Conservation (phyloP, 73 alveolate species). For the Tetrahymena elliotti region DNA sequence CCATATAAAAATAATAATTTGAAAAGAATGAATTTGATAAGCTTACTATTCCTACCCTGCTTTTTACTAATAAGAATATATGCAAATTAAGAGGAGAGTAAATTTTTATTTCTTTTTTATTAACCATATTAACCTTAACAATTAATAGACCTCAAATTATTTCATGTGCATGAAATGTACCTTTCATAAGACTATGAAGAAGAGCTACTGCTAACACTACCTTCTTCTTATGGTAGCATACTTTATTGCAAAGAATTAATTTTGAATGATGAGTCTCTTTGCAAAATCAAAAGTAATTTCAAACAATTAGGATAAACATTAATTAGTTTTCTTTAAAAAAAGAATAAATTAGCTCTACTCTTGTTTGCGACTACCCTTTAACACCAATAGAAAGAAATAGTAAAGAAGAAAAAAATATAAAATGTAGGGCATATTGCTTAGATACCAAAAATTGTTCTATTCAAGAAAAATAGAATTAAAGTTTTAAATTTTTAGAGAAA, state of each 20-base stretch:
- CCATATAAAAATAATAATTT: no score
- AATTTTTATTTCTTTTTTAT: no score
- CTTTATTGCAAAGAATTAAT: neutral
- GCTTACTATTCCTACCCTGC: no score
- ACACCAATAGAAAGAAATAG: neutral
- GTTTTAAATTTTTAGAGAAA: neutral
- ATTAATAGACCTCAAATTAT: no score
- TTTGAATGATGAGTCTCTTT: neutral
- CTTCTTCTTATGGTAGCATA: neutral
- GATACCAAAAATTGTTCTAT: neutral
- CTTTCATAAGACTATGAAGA: neutral
- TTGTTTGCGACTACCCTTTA: neutral
- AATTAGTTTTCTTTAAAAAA: neutral
- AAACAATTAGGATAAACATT: neutral
- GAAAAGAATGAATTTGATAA: no score
- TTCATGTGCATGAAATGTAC: no score
- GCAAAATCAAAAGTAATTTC: neutral
- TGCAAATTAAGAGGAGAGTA: no score
- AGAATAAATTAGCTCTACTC: neutral
- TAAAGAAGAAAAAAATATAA: neutral
- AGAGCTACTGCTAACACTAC: neutral
- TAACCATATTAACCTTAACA: no score
- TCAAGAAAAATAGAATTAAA: neutral
- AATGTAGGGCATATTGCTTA: neutral
- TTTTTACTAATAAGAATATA: no score